Conservation (phyloP, 2,329 filamentous ascomycete genomes). For the Bipolaris bicolor region DNA sequence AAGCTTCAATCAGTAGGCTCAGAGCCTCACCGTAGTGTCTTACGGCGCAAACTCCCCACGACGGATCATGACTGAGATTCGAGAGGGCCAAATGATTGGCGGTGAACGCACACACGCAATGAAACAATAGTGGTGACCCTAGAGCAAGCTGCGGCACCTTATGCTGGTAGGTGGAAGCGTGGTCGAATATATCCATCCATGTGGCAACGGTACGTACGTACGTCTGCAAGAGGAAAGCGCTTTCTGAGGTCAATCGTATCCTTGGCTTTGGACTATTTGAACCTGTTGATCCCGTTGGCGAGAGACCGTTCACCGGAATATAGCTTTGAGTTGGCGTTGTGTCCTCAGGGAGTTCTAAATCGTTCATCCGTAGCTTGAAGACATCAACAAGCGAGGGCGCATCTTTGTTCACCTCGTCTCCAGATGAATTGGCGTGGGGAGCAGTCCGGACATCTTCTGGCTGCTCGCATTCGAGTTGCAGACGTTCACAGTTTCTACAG, state of each 20-base stretch:
- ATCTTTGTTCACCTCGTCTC: conserved; percentile 8
- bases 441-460: conserved; percentile 29
- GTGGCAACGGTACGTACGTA: conserved; percentile 42
- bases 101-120: conserved; percentile 44
- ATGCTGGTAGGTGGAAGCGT: conserved; percentile 39
- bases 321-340: conserved; percentile 17
- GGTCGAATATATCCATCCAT: conserved; percentile 47
- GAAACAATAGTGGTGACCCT: conserved; percentile 40
- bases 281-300: conserved; percentile 16
- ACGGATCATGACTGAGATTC: conserved; percentile 28
- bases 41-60: conserved; percentile 39
- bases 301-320: conserved; percentile 14
- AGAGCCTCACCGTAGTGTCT: conserved; percentile 42
- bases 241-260: conserved; percentile 35
- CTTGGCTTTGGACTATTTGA: conserved; percentile 8
- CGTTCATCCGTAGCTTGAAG: conserved; percentile 33
- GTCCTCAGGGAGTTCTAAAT: conserved; percentile 26
- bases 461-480: conserved; percentile 37
- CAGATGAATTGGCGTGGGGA: conserved; percentile 3
- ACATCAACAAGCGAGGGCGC: conserved; percentile 26
- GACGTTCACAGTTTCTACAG: conserved; percentile 42
- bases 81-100: conserved; percentile 43
- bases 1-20: conserved; percentile 36
- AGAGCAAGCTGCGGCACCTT: conserved; percentile 36
- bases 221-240: conserved; percentile 40